A percentile compares a stretch with the other conserved stretches of the same genome.
Evolutionary conservation across 192 early-diverging fungal genomes (phyloP).

Genomic region (Chytriomyces hyalinus): DNA sequence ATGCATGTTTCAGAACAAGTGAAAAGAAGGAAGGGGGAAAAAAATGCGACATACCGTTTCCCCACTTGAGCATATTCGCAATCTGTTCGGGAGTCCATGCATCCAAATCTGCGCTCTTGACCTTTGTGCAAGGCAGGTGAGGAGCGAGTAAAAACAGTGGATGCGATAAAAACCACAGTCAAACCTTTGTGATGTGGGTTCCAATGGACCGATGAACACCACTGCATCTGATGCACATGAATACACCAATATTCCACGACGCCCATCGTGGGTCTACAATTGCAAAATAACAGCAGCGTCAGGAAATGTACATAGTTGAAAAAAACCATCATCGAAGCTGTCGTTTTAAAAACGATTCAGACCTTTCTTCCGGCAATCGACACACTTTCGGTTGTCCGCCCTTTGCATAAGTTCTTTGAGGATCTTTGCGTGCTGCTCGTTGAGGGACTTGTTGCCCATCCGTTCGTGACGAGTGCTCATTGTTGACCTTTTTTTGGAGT

Average conservation of each 20-base stretch:
- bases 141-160: background rate
- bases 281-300: background rate
- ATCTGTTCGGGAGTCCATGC: slow-evolving; percentile 81
- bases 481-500: slow-evolving; percentile 1
- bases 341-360: background rate
- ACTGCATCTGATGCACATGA: slow-evolving; percentile 93
- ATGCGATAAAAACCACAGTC: background rate
- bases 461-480: slow-evolving; percentile 67
- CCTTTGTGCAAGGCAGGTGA: slow-evolving; percentile 36
- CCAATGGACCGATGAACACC: slow-evolving; percentile 84
- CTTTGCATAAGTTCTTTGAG: slow-evolving; percentile 73
- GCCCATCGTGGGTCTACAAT: slow-evolving; percentile 74
- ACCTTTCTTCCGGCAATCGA: slow-evolving; percentile 85
- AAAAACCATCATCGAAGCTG: background rate
- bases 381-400: slow-evolving; percentile 74
- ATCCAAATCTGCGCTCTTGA: slow-evolving; percentile 86
- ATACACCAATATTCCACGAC: slow-evolving; percentile 89
- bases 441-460: slow-evolving; percentile 70
- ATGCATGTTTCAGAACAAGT: background rate
- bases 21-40: background rate
- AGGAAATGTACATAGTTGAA: background rate
- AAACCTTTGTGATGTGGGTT: slow-evolving; percentile 86
- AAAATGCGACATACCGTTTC: slow-evolving; percentile 56
- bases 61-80: slow-evolving; percentile 78
- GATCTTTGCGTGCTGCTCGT: slow-evolving; percentile 72